These are phyloP conservation scores for Aspergillus sclerotialis DNA, from an alignment of 2,329 filamentous ascomycete genomes.

Conservation along the genomic window DNA sequence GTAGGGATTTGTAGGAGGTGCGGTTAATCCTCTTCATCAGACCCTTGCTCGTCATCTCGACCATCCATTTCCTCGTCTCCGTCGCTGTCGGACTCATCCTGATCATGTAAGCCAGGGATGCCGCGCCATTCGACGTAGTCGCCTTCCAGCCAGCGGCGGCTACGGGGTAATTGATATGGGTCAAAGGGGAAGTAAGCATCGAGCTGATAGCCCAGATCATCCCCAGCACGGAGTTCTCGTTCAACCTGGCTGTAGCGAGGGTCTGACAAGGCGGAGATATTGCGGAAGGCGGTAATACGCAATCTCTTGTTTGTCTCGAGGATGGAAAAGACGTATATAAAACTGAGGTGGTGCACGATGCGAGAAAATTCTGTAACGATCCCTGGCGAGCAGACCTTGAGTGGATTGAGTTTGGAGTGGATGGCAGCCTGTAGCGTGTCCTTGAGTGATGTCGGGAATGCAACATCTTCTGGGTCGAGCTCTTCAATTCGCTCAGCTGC, in stretches of 20 bases:
- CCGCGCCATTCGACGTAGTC: conserved; percentile 78
- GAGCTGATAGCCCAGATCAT: conserved; percentile 75
- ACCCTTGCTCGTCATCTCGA: conserved; percentile 36
- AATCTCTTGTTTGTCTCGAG: conserved; percentile 90
- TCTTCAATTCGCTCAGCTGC: conserved; percentile 49
- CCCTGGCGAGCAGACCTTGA: conserved; percentile 85
- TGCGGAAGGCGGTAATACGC: conserved; percentile 62
- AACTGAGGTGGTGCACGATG: conserved; percentile 74
- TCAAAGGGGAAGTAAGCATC: conserved; percentile 98
- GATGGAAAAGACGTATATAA: conserved; percentile 83
- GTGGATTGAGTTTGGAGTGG: conserved; percentile 82
- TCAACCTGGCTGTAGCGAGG: conserved; percentile 38
- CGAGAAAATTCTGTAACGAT: conserved; percentile 91
- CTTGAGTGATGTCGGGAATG: conserved; percentile 69
- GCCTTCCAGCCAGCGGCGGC: conserved; percentile 77
- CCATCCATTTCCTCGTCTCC: conserved; percentile 30
- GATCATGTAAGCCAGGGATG: conserved; percentile 61
- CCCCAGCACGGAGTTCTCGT: conserved; percentile 52
- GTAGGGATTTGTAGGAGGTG: neutral
- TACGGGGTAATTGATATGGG: conserved; percentile 83
- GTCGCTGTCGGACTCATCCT: conserved; percentile 41
- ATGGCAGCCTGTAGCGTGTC: conserved; percentile 70
- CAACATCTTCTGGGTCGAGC: conserved; percentile 60
- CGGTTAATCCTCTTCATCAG: conserved; percentile 32
- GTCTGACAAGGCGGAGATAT: conserved; percentile 28